phyloP scores from a whole-genome alignment of 345 rosid genomes.

The Cardamine resedifolia region DNA sequence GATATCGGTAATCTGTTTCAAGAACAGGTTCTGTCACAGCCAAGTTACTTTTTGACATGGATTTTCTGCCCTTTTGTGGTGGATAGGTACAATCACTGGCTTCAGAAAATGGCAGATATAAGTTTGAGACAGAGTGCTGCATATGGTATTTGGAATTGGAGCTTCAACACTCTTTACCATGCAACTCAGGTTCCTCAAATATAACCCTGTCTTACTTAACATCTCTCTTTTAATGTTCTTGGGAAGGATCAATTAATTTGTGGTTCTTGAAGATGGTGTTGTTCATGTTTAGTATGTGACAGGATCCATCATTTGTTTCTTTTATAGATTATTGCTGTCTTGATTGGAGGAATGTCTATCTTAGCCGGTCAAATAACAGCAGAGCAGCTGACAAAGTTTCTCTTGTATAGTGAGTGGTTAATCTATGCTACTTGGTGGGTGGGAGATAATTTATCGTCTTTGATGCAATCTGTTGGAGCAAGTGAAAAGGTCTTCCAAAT shows the following conservation, averaged over 20 bases:
- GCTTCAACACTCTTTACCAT: constrained; percentile 89
- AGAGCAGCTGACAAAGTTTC: constrained; percentile 90
- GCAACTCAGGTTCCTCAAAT: constrained; percentile 71
- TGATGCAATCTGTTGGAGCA: constrained; percentile 99
- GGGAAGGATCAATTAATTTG: not conserved
- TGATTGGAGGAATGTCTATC: constrained; percentile 87
- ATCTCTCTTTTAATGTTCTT: not conserved
- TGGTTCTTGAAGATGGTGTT: not conserved
- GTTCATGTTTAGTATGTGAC: constrained; percentile 27
- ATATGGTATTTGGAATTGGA: constrained; percentile 88
- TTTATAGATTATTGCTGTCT: constrained; percentile 77
- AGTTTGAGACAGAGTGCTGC: constrained; percentile 98
- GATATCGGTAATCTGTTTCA: not conserved
- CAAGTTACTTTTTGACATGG: constrained; percentile 26
- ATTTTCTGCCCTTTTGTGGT: constrained; percentile 28
- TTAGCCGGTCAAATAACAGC: constrained; percentile 83
- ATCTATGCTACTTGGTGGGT: constrained; percentile 98
- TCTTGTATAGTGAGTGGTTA: constrained; percentile 96
- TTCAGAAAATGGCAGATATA: constrained; percentile 74
- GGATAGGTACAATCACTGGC: constrained; percentile 75
- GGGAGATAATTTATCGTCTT: constrained; percentile 82
- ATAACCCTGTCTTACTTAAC: not conserved
- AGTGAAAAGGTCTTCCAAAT: constrained; percentile 97
- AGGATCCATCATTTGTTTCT: constrained; percentile 20
- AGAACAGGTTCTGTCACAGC: constrained; percentile 21